phyloP scores from a whole-genome alignment of 768 basidiomycete genomes.

The Lactifluus subvellereus region DNA sequence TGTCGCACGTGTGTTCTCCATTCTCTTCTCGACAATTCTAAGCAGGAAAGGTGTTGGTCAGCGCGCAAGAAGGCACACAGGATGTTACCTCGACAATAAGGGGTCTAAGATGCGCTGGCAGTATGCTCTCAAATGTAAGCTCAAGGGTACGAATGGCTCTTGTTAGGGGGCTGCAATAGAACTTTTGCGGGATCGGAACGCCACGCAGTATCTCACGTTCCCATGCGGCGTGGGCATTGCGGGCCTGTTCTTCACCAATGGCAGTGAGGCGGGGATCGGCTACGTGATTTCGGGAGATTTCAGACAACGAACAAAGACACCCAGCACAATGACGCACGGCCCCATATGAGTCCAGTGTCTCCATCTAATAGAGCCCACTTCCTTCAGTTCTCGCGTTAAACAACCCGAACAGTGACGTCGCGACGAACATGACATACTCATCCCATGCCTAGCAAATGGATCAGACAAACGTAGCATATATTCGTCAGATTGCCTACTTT shows the following conservation, averaged over 20 bases:
- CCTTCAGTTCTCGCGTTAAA: constrained; percentile 1
- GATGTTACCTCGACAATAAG: constrained; percentile 22
- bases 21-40: constrained; percentile 21
- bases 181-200: constrained; percentile 16
- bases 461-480: neutral
- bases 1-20: constrained; percentile 23
- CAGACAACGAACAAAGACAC: neutral
- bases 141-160: constrained; percentile 21
- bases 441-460: constrained; percentile 16
- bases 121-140: constrained; percentile 18
- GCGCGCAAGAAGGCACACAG: neutral
- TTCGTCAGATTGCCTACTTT: constrained; percentile 6
- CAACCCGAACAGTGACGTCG: neutral
- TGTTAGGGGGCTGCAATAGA: constrained; percentile 20
- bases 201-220: constrained; percentile 10
- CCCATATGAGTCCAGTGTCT: constrained; percentile 22
- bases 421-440: constrained; percentile 4
- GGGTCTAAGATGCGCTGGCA: constrained; percentile 12
- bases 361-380: constrained; percentile 21
- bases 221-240: constrained; percentile 21
- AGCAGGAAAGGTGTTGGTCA: neutral
- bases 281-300: neutral
- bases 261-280: constrained; percentile 23
- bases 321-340: constrained; percentile 14
- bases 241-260: constrained; percentile 23